Evolutionary conservation across 2,329 filamentous ascomycete species (phyloP), one percentile per base, ranked within the genome.

Genomic region (Hypoxylon sp.): DNA sequence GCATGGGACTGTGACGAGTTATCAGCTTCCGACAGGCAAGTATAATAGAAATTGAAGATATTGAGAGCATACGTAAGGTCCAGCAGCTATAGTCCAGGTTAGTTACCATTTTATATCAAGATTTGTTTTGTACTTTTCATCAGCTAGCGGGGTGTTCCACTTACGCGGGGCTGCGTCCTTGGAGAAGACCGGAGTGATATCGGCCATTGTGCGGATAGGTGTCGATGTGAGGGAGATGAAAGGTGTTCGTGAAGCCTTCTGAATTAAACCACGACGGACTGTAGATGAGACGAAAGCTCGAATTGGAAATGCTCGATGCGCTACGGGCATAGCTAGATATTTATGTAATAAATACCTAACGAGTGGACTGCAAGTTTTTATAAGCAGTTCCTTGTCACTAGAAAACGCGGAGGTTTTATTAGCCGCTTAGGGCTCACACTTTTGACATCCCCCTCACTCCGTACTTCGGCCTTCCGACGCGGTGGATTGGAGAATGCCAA

Each of bases 131-230:
- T n/a, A n/a, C n/a, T n/a, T n/a, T n/a, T n/a, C n/a, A n/a, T n/a
- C n/a, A n/a, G n/a, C n/a, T n/a, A n/a, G n/a, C n/a, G n/a, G n/a
- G n/a, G n/a, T n/a, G n/a, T 20, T 19, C 12, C 6, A 78, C 81
- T 71, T 71, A 84, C 81, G 77, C 64, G 78, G 74, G 60, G 81
- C 79, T 60, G 82, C 82, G 62, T 84, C 75, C 73, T 82, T 80
- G 70, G 79, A 80, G 68, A 80, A 79, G 62, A 87, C 68, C 56
- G 70, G 68, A 34, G 66, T 68, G 53, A 78, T 76, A 67, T 78
- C 74, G 48, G 76, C 72, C 71, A 77, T 78, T 54, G 66, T 75
- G 67, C 66, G 73, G 68, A 62, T 67, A 63, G 51, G 67, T 47
- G 62, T 69, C 62, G 61, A 52, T 45, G 55, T 48, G 40, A 60